Conservation (phyloP, 1,139 yeast genomes). For the Taiozyma sp. region DNA sequence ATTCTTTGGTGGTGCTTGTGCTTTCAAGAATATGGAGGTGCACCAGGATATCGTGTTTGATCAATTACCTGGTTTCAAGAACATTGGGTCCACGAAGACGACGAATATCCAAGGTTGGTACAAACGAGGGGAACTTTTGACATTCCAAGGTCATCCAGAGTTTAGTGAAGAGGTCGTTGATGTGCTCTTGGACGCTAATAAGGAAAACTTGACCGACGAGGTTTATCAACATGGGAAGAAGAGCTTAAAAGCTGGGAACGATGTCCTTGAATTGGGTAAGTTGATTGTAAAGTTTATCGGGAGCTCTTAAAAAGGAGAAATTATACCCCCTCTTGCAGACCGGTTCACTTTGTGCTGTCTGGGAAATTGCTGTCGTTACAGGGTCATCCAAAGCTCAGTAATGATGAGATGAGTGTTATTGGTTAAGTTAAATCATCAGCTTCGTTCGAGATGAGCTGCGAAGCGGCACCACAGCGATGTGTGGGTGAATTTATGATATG, state of each 20-base stretch:
- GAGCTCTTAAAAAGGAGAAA: neutral
- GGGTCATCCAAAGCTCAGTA: conserved; percentile 82
- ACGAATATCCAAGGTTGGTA: conserved; percentile 65
- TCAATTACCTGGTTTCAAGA: conserved; percentile 24
- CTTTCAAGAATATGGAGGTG: conserved; percentile 48
- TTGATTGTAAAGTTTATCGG: conserved; percentile 28
- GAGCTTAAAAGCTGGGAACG: conserved; percentile 19
- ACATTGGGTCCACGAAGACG: conserved; percentile 46
- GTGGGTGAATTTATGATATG: no score
- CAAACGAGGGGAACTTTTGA: conserved; percentile 40
- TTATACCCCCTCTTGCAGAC: neutral
- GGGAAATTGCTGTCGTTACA: conserved; percentile 59
- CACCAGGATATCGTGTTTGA: conserved; percentile 66
- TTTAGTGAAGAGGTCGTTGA: conserved; percentile 40
- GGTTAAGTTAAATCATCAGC: neutral
- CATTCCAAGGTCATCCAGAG: conserved; percentile 93
- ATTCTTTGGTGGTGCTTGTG: conserved; percentile 27
- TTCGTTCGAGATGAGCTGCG: neutral
- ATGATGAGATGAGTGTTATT: conserved; percentile 27
- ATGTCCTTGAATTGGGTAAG: conserved; percentile 26
- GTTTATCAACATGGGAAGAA: conserved; percentile 17
- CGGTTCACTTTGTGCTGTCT: neutral
- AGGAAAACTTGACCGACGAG: conserved; percentile 19
- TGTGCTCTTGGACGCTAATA: conserved; percentile 14
- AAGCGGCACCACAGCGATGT: neutral